Evolutionary conservation across 306 rosid species (phyloP), one percentile per base, ranked within the genome.

Genomic region (Arachis stenosperma): DNA sequence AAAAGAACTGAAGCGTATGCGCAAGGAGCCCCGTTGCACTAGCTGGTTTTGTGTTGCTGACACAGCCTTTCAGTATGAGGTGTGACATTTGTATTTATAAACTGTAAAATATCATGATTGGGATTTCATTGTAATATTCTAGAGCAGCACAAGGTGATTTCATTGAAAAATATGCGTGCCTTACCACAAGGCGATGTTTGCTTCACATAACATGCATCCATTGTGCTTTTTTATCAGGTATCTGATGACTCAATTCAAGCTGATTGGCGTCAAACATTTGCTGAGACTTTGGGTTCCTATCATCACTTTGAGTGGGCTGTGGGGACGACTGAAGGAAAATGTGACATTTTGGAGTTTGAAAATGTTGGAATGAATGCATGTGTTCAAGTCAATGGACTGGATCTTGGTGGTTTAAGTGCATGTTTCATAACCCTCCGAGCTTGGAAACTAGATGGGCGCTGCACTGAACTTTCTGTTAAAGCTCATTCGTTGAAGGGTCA

Each of bases 301-400:
- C 90, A 90, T 86, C 91, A 92, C 81, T 95, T 92, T 86, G 99
- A 95, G 85, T 95, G 99, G 98, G 98, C 96, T 65, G 99, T 95
- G 77, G 99, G 99, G 74, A 86, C 99, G 67, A 87, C 86, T 30
- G 99, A 95, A 84, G 99, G 99, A 79, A 95, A 92, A 84, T 86
- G 83, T 46, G 99, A 95, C 84, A 92, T 95, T 83, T 80, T 87
- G 78, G 97, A 95, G 72, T 95, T 92, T 82, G 93, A 90, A 83
- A 92, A 92, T 73, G 96, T 92, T 83, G 99, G 99, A 83, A 79
- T 88, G 87, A 88, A 90, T 30, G 89, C 89, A 81, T 79, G 87
- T 78, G 98, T 89, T 70, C 84, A 82, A 81, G 91, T 85, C 64
- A 78, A 82, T 81, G 96, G 90, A 78, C 88, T 95, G 39, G 90